Evolutionary conservation across 768 basidiomycete species (phyloP).

Genomic region (Polyporus arcularius): DNA sequence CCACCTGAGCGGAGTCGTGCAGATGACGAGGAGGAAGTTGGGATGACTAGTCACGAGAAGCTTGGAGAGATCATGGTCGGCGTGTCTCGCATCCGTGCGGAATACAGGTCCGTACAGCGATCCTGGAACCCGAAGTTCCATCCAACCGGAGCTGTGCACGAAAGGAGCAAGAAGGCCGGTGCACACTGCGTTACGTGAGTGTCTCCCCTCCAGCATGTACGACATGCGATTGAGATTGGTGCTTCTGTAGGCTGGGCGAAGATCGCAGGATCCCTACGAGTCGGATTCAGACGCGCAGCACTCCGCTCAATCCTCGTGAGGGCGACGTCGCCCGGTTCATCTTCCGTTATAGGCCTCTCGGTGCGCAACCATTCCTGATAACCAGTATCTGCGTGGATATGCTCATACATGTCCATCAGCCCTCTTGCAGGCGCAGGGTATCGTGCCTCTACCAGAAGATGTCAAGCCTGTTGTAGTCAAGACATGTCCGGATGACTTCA

Average conservation of each 20-base stretch:
- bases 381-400: no score
- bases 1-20: background rate
- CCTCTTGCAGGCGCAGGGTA: conserved; percentile 15
- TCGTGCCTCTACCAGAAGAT: background rate
- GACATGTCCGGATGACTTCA: no score
- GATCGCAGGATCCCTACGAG: background rate
- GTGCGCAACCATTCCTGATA: background rate
- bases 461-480: no score
- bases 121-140: background rate
- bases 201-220: background rate
- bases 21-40: conserved; percentile 12
- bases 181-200: conserved; percentile 16
- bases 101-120: background rate
- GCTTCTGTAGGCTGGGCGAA: conserved; percentile 12
- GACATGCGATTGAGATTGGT: background rate
- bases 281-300: background rate
- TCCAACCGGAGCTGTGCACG: conserved; percentile 14
- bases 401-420: no score
- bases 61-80: conserved; percentile 9
- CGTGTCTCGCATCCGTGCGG: background rate
- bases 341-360: conserved; percentile 17
- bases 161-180: conserved; percentile 23
- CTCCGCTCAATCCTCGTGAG: background rate
- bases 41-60: background rate
- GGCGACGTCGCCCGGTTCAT: conserved; percentile 9